Percentiles rank a stretch among this genome's conserved stretches.
Evolutionary conservation across 1,139 yeast genomes (phyloP).

Genomic region (Petasospora rhodanensis): DNA sequence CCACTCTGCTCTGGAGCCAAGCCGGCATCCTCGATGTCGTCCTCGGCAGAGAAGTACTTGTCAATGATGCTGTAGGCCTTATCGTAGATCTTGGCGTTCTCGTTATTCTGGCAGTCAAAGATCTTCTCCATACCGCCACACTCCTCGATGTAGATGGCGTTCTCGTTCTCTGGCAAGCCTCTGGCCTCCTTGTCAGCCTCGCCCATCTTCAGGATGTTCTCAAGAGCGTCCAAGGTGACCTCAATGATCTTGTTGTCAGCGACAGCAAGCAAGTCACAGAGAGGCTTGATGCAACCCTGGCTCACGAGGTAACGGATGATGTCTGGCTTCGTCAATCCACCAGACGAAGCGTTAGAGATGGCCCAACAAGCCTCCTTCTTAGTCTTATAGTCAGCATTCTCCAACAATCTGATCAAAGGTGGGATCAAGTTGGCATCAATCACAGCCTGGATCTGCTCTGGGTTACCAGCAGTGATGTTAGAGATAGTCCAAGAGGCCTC

Average conservation of each 20-base stretch:
- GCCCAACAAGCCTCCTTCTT: constrained; percentile 99
- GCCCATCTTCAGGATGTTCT: constrained; percentile 90
- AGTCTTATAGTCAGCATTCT: constrained; percentile 86
- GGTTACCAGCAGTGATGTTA: constrained; percentile 94
- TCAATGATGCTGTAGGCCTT: constrained; percentile 90
- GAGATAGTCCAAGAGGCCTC: constrained; percentile 99
- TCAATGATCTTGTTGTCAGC: constrained; percentile 92
- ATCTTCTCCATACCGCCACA: constrained; percentile 99
- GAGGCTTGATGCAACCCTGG: constrained; percentile 96
- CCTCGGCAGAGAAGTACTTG: constrained; percentile 83
- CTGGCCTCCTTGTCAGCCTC: constrained; percentile 83
- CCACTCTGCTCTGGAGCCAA: constrained; percentile 82
- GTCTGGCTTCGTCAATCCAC: constrained; percentile 88
- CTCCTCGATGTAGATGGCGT: constrained; percentile 90
- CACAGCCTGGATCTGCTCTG: constrained; percentile 94
- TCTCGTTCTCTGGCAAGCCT: constrained; percentile 68
- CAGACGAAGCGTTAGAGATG: constrained; percentile 93
- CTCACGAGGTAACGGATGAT: constrained; percentile 87
- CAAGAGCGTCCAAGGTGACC: constrained; percentile 92
- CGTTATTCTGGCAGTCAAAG: constrained; percentile 86
- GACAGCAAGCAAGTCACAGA: constrained; percentile 84
- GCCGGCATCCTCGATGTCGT: constrained; percentile 72
- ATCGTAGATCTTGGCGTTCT: constrained; percentile 86
- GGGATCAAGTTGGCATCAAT: constrained; percentile 93
- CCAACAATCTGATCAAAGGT: constrained; percentile 77